Evolutionary conservation across 2,329 filamentous ascomycete species (phyloP), one percentile per base, ranked within the genome.

Genomic region (Sclerotinia glacialis): DNA sequence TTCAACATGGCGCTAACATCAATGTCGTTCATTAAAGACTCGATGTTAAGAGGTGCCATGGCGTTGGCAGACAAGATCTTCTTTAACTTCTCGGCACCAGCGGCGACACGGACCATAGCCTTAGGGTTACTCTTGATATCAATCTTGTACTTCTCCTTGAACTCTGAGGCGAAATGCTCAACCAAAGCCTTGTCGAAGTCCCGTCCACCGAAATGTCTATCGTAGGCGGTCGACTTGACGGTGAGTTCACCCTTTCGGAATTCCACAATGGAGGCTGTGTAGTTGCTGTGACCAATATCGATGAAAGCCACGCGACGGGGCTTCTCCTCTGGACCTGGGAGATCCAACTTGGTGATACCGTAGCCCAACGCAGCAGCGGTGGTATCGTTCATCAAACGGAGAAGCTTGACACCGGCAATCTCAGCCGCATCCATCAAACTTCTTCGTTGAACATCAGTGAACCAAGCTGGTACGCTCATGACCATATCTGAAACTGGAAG

Each of bases 11-110:
- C 83, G 64, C 86, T 87, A 47, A 97, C 95, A 78, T 99, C 95
- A 69, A 97, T 83, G 78, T 99, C 95, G 80, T 98, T 96, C 93
- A 99, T 98, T 73, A 99, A 84, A 46, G 93, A 97, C 83, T 99
- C 95, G 76, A 99, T 96, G 84, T 93, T 98, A 79, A 99, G 81
- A 60, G 94, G 92, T 23, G 94, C 93, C 77, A 90, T 86, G 73
- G 93, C 90, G 82, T 98, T 98, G 78, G 95, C 95, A 46, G 94
- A 98, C 66, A 99, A 84, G 66, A 98, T 89, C 88, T 98, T 98
- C 89, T 99, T 99, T 78, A 96, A 83, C 86, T 97, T 97, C 85
- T 99, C 95, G 65, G 93, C 93, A 67, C 91, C 93, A 69, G 92
- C 88, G 52, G 91, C 85, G 74, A 96, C 91, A 78, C 95, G 92